phyloP scores from a whole-genome alignment of 2,329 filamentous ascomycete genomes.

The Cladophialophora immunda region DNA sequence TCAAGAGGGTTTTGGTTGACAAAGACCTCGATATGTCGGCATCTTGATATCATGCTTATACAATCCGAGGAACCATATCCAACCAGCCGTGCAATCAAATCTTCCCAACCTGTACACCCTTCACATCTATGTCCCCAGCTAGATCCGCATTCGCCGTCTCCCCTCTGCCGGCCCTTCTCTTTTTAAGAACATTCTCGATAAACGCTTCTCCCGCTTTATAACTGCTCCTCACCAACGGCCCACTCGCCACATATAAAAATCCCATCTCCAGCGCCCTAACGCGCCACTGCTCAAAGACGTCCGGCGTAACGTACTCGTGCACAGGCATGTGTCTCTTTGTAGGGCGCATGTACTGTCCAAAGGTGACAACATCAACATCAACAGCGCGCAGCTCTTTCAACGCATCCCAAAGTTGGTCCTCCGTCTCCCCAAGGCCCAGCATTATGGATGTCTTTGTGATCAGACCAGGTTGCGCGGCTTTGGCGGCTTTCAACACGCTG shows the following conservation, averaged over 20 bases:
- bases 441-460: slow-evolving; percentile 99
- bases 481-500: slow-evolving; percentile 79
- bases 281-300: slow-evolving; percentile 90
- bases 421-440: slow-evolving; percentile 92
- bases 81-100: too few relatives aligned
- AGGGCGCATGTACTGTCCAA: slow-evolving; percentile 99
- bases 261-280: slow-evolving; percentile 91
- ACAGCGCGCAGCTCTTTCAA: slow-evolving; percentile 80
- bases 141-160: slow-evolving; percentile 43
- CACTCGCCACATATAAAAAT: slow-evolving; percentile 95
- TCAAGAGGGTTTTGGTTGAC: slow-evolving; percentile 28
- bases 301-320: slow-evolving; percentile 91
- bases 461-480: slow-evolving; percentile 76
- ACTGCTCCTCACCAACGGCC: slow-evolving; percentile 89
- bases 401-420: slow-evolving; percentile 82
- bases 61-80: not conserved
- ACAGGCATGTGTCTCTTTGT: slow-evolving; percentile 98
- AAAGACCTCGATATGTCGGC: slow-evolving; percentile 13
- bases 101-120: slow-evolving; percentile 20
- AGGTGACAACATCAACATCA: slow-evolving; percentile 93
- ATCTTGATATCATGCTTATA: not conserved
- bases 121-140: slow-evolving; percentile 34
- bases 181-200: slow-evolving; percentile 96
- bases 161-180: slow-evolving; percentile 61
- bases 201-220: slow-evolving; percentile 99